phyloP scores from a whole-genome alignment of 2,329 filamentous ascomycete species.

The Simplicillium sp. region DNA sequence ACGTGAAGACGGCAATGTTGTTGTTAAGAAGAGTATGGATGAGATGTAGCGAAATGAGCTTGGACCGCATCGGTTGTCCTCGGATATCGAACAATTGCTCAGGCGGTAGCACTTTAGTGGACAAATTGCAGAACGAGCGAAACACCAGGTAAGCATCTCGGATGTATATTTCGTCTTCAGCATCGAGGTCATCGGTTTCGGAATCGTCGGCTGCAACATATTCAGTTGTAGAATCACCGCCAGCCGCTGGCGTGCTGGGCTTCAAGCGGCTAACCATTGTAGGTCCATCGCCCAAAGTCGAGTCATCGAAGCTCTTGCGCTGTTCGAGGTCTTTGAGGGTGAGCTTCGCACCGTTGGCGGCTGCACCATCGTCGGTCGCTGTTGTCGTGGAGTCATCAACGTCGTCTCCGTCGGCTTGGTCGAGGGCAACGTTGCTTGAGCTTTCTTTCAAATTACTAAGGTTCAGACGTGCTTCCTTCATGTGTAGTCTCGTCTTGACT shows the following conservation, averaged over 20 bases:
- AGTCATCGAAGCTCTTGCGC: slow-evolving; percentile 61
- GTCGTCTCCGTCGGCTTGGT: slow-evolving; percentile 27
- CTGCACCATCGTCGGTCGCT: slow-evolving; percentile 21
- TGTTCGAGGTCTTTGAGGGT: slow-evolving; percentile 59
- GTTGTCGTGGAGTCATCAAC: slow-evolving; percentile 24
- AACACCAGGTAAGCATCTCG: slow-evolving; percentile 96
- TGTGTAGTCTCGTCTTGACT: slow-evolving; percentile 75
- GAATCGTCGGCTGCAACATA: slow-evolving; percentile 34
- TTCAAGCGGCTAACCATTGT: slow-evolving; percentile 58
- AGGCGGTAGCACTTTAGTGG: slow-evolving; percentile 79
- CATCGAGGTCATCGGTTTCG: slow-evolving; percentile 49
- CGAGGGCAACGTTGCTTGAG: slow-evolving; percentile 42
- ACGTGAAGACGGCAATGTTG: slow-evolving; percentile 83
- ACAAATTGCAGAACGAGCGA: slow-evolving; percentile 93
- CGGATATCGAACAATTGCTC: slow-evolving; percentile 90
- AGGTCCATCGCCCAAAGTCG: slow-evolving; percentile 54
- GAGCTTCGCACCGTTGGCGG: slow-evolving; percentile 40
- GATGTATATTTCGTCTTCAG: slow-evolving; percentile 92
- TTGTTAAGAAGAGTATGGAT: slow-evolving; percentile 95
- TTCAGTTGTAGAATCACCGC: slow-evolving; percentile 21
- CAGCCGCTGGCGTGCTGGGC: slow-evolving; percentile 27
- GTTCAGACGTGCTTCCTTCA: slow-evolving; percentile 71
- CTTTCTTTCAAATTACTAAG: slow-evolving; percentile 41
- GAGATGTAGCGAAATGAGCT: slow-evolving; percentile 87
- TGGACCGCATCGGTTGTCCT: slow-evolving; percentile 94